Base-by-base conservation (phyloP, 352 stramenopile species). In the Phytophthora capsici region DNA sequence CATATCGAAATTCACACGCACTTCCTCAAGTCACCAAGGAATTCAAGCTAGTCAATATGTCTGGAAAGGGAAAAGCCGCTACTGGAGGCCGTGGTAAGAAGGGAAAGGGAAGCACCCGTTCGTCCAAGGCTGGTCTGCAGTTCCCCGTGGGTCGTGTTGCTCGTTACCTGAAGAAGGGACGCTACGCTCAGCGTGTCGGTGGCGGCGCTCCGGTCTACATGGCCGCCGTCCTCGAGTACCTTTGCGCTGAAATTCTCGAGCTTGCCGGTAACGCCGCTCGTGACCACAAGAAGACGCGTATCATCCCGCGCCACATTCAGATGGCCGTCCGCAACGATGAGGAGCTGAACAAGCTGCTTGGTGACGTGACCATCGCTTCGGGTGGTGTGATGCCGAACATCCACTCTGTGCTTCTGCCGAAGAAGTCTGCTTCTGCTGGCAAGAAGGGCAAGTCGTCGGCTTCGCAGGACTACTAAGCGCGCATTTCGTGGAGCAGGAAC, bases 301-400 rank as follows among this genome's bases (percentile, higher is more conserved):
- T 99, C 72, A 94, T 98, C 43, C 96, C 96, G 22, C 91, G 95
- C 57, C 96, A 99, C 85, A 97, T 99, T 56, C 96, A 98, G 82
- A 84, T 98, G 55, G 94, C 95, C 30, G 89, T 98, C 4, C 94
- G 78, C 51, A 85, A 85, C 63, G 95, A 99, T 71, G 96, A 98
- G 75, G 96, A 98, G 78, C 76, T 98, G 65, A 98, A 98, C 87
- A 97, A 97, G 73, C 77, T 98, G 41, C 75, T 99, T 3, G 93
- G 94, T 56, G 80, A 89, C 57, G 94, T 98, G n/a, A 99, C 95
- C 44, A 99, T 98, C 75, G 94, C 96, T 30, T 88, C 88, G 34
- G 96, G 96, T 59, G 95, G 96, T 96, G 95, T 98, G 14, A 84
- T 99, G 52, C 95, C 95, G 19, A 98, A 98, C 81, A 98, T 99